Evolutionary conservation across 148 eudicot genomes (phyloP).

Genomic region (Rhododendron griersonianum): DNA sequence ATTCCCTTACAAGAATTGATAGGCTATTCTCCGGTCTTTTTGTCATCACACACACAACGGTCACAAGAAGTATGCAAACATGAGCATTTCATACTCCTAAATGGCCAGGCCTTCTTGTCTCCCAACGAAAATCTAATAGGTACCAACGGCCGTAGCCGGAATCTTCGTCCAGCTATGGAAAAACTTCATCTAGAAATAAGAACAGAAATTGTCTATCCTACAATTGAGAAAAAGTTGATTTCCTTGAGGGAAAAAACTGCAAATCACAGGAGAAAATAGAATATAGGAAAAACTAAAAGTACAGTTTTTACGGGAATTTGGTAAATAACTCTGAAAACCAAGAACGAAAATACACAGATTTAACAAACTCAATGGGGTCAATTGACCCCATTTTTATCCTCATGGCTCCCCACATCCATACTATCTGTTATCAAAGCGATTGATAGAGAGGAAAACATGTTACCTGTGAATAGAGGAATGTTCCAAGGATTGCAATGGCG

Average conservation of each 20-base stretch:
- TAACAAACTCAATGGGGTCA: not conserved
- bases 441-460: not conserved
- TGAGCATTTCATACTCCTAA: not conserved
- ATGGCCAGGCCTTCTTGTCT: not conserved
- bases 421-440: not conserved
- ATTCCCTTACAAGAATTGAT: not conserved
- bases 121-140: not conserved
- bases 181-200: not conserved
- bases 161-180: not conserved
- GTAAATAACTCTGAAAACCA: not conserved
- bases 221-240: not conserved
- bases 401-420: not conserved
- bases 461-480: conserved; percentile 71
- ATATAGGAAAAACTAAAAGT: not conserved
- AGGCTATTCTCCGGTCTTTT: not conserved
- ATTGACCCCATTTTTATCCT: not conserved
- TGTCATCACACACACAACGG: not conserved
- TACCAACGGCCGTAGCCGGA: not conserved
- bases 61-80: conserved; percentile 2
- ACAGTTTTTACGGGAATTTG: not conserved
- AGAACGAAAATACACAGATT: not conserved
- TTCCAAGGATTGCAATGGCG: conserved; percentile 63
- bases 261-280: not conserved
- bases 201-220: not conserved
- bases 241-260: not conserved